phyloP scores from a whole-genome alignment of 1,284 basidiomycete genomes.

The Trichosporon sp. region DNA sequence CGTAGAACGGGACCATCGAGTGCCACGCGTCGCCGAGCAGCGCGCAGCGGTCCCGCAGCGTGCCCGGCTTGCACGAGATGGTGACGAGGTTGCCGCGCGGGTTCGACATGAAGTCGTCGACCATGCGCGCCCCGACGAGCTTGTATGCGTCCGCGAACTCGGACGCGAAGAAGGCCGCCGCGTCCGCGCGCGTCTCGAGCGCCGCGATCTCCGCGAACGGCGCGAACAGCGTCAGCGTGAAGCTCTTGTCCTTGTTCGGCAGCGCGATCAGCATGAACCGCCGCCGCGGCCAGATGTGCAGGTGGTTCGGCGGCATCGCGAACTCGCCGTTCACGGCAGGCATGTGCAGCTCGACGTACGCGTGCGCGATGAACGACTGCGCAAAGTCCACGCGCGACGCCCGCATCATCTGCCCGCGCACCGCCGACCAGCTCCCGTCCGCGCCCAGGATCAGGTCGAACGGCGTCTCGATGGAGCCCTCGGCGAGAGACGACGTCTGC shows the following conservation, averaged over 20 bases:
- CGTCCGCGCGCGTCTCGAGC: conserved; percentile 59
- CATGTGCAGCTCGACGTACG: conserved; percentile 95
- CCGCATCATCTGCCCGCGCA: conserved; percentile 83
- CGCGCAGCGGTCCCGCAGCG: conserved; percentile 80
- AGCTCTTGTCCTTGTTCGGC: conserved; percentile 70
- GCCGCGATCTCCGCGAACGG: conserved; percentile 72
- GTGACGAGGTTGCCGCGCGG: conserved; percentile 84
- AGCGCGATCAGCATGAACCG: conserved; percentile 98
- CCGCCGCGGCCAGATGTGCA: conserved; percentile 98
- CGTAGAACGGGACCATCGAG: conserved; percentile 93
- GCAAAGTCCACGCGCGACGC: conserved; percentile 85
- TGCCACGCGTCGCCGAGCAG: conserved; percentile 93
- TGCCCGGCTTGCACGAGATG: conserved; percentile 84
- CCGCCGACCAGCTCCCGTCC: conserved; percentile 82
- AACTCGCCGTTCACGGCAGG: conserved; percentile 66
- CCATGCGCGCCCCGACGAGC: conserved; percentile 75
- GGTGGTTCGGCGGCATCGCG: conserved; percentile 84
- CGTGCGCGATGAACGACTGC: conserved; percentile 90
- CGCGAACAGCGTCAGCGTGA: conserved; percentile 77
- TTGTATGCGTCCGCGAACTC: conserved; percentile 84
- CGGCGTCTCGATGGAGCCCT: conserved; percentile 38
- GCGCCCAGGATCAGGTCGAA: conserved; percentile 85
- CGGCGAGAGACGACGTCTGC: conserved; percentile 17
- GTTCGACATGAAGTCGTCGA: conserved; percentile 73
- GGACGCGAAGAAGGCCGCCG: conserved; percentile 70